A percentile compares a stretch with the other conserved stretches of the same genome.
phyloP scores from a whole-genome alignment of 1,284 basidiomycete species.

The Cryptococcus amylolentus region DNA sequence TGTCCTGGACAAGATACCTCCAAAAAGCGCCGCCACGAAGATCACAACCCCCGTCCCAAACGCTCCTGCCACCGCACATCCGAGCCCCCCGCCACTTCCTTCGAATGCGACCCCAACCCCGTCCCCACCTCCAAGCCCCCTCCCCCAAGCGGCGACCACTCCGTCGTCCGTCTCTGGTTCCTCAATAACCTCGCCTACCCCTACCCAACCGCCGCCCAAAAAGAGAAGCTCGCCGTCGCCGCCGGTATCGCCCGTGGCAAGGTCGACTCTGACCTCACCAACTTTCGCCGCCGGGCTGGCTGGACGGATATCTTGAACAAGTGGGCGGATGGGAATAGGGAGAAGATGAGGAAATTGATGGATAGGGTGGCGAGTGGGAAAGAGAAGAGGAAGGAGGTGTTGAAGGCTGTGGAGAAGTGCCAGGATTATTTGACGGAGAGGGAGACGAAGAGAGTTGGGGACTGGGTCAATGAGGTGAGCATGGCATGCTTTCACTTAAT shows the following conservation, averaged over 20 bases:
- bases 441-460: constrained; percentile 26
- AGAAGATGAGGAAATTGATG: constrained; percentile 23
- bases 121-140: constrained; percentile 1
- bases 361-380: constrained; percentile 15
- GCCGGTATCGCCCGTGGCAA: constrained; percentile 21
- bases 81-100: neutral
- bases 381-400: constrained; percentile 15
- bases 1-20: neutral
- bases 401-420: constrained; percentile 16
- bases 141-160: constrained; percentile 3
- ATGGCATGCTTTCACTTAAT: too few species aligned
- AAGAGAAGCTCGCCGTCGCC: constrained; percentile 16
- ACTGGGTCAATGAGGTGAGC: constrained; percentile 30
- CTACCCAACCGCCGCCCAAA: constrained; percentile 26
- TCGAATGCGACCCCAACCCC: neutral
- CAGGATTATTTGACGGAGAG: constrained; percentile 19
- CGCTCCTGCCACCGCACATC: neutral
- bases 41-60: neutral
- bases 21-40: neutral
- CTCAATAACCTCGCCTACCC: constrained; percentile 28
- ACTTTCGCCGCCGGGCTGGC: constrained; percentile 33
- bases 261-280: constrained; percentile 33
- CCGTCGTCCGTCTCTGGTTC: constrained; percentile 31
- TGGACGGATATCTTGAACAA: constrained; percentile 32
- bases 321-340: constrained; percentile 14